A percentile compares a stretch with the other conserved stretches of the same genome.
Evolutionary conservation across 805 yeast genomes (phyloP).

Genomic region (Kodamaea leandrae): DNA sequence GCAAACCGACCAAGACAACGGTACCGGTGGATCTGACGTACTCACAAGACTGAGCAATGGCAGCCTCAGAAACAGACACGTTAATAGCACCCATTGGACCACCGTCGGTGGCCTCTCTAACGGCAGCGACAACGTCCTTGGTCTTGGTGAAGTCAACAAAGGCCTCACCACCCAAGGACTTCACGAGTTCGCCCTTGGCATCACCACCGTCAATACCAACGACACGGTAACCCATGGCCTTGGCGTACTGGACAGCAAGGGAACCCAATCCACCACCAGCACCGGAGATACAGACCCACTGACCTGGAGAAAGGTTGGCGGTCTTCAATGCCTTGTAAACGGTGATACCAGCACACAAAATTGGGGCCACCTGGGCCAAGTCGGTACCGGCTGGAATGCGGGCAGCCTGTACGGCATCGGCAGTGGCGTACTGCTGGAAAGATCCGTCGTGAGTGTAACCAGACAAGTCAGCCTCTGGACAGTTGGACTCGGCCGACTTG

Average conservation of each 20-base stretch:
- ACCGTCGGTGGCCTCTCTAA: conserved; percentile 59
- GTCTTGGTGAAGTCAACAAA: conserved; percentile 34
- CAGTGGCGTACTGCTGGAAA: conserved; percentile 66
- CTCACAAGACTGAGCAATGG: conserved; percentile 51
- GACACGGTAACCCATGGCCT: conserved; percentile 69
- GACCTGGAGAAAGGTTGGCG: conserved; percentile 57
- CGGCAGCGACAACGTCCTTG: conserved; percentile 54
- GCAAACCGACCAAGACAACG: conserved; percentile 45
- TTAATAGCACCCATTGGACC: conserved; percentile 77
- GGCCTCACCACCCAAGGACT: conserved; percentile 27
- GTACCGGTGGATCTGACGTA: conserved; percentile 43
- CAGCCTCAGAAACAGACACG: conserved; percentile 70
- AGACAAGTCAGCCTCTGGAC: conserved; percentile 64
- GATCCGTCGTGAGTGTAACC: conserved; percentile 76
- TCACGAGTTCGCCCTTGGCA: conserved; percentile 49
- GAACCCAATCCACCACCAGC: conserved; percentile 84
- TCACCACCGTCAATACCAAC: conserved; percentile 74
- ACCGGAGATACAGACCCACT: conserved; percentile 75
- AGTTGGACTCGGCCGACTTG: conserved; percentile 46
- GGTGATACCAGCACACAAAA: conserved; percentile 67
- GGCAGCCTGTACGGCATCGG: conserved; percentile 64
- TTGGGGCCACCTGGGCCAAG: conserved; percentile 56
- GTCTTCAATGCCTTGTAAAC: conserved; percentile 67
- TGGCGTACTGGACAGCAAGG: conserved; percentile 71
- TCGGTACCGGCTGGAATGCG: conserved; percentile 54